Base-by-base conservation (phyloP, 2,329 filamentous ascomycete genomes). In the Penicillium oxalicum region DNA sequence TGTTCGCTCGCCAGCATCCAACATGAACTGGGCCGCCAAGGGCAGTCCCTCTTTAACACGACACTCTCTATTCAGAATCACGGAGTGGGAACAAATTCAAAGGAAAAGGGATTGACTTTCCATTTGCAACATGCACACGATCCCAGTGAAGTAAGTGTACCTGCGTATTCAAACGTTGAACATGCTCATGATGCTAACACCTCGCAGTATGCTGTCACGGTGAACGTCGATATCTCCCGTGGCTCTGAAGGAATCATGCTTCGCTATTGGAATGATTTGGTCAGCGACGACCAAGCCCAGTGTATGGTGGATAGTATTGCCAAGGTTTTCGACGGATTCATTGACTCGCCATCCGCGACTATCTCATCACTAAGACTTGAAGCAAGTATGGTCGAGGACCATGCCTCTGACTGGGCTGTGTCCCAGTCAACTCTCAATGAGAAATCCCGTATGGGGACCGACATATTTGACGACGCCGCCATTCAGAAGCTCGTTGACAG, bases 1-100 rank as follows among this genome's bases (percentile, higher is more conserved):
- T 76, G 74, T 53, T 78, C 77, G 2, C 63, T 77, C 18, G 73
- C 74, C 4, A 70, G 71, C 41, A 73, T 77, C 9, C 74, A 76
- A 46, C 68, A 72, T 49, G 66, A 68, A 39, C 60, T 72, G 47
- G 63, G 65, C 6, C 53, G 62, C 43, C 59, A 66, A 44, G 65
- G 66, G 12, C 60, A 65, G 38, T 49, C 63, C 6, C 59, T 73
- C 1, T 73, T 73, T 52, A 72, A 73, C 50, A 72, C 70, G 3
- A 68, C 65, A 0, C 58, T 73, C 5, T 71, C 70, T 1, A 70
- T 72, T 32, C 70, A 73, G 32, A 70, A 67, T 44, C 61, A 65
- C 33, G 58, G 59, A 1, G 55, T 52, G 28, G 54, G 58, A 2
- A 59, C 58, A 12, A 54, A 51, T 13, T 45, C 52, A 5, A 55